Evolutionary conservation across 352 stramenopile species (phyloP).

Genomic region (Pythium vanterpoolii): DNA sequence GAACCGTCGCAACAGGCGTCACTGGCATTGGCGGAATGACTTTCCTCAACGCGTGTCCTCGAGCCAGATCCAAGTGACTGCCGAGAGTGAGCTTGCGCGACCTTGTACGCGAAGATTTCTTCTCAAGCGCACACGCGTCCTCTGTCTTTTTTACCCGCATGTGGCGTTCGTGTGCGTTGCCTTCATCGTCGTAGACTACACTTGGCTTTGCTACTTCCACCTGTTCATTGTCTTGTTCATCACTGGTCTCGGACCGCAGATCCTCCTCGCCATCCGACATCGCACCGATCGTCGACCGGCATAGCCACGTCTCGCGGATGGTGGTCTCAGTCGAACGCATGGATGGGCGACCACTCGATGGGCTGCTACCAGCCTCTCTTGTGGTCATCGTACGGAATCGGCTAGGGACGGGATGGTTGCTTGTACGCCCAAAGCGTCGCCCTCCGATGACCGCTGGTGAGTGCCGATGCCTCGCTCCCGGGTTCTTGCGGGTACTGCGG

Average conservation of each 20-base stretch:
- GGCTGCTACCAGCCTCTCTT: not conserved
- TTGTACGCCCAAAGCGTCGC: conserved; percentile 1
- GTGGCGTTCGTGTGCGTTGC: conserved; percentile 2
- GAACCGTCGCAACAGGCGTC: not conserved
- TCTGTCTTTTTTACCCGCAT: not conserved
- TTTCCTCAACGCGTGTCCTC: conserved; percentile 13
- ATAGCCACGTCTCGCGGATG: conserved; percentile 45
- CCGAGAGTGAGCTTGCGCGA: conserved; percentile 18
- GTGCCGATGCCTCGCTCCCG: not conserved
- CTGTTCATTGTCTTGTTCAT: conserved; percentile 10
- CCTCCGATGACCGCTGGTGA: conserved; percentile 1
- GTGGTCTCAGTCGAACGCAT: not conserved
- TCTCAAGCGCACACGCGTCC: not conserved
- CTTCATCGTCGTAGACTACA: not conserved
- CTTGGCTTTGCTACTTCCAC: conserved; percentile 2
- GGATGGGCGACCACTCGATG: not conserved
- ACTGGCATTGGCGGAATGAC: conserved; percentile 1
- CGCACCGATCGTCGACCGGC: conserved; percentile 49
- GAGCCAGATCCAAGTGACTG: conserved; percentile 11
- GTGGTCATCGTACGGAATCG: conserved; percentile 1
- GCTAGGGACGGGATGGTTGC: conserved; percentile 3
- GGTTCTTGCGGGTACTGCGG: not conserved
- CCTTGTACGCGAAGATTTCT: not conserved
- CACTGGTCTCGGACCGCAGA: conserved; percentile 9
- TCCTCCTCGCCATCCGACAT: conserved; percentile 31